Conservation (phyloP, 306 rosid species). For the Vachellia collinsii region DNA sequence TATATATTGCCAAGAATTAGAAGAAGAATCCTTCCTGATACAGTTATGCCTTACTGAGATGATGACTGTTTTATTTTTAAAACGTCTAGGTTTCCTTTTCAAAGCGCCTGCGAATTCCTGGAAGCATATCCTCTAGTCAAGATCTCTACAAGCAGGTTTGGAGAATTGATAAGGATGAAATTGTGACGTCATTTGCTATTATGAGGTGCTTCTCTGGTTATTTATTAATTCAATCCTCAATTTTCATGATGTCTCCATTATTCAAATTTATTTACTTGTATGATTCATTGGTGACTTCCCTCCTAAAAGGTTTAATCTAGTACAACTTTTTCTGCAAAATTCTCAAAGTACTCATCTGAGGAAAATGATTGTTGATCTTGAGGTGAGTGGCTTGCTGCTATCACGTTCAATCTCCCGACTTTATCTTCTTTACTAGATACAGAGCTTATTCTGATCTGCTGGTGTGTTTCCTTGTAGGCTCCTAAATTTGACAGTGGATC, state of each 20-base stretch:
- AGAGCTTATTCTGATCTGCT: constrained; percentile 31
- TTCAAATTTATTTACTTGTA: constrained; percentile 26
- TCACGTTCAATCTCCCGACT: constrained; percentile 12
- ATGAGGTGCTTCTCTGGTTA: constrained; percentile 68
- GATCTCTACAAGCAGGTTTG: constrained; percentile 76
- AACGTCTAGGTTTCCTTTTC: constrained; percentile 78
- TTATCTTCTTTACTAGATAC: constrained; percentile 16
- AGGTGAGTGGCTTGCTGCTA: constrained; percentile 50
- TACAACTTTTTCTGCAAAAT: constrained; percentile 75
- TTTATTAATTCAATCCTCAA: constrained; percentile 20
- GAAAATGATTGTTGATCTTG: constrained; percentile 86
- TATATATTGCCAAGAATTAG: constrained; percentile 3
- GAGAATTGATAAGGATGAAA: constrained; percentile 87
- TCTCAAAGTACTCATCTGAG: constrained; percentile 67
- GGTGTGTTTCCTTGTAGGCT: constrained; percentile 57
- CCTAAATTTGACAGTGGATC: constrained; percentile 92
- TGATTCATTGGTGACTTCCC: constrained; percentile 41
- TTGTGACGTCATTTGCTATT: constrained; percentile 71
- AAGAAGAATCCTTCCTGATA: constrained; percentile 23
- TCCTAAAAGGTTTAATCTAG: constrained; percentile 75
- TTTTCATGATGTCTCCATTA: constrained; percentile 16
- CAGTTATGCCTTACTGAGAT: constrained; percentile 17
- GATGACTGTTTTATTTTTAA: constrained; percentile 6
- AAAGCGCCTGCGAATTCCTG: constrained; percentile 74
- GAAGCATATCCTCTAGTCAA: constrained; percentile 58